Percentiles rank a stretch among this genome's conserved stretches.
Conservation (phyloP, 2,329 filamentous ascomycete species). For the Dactylellina cionopaga region DNA sequence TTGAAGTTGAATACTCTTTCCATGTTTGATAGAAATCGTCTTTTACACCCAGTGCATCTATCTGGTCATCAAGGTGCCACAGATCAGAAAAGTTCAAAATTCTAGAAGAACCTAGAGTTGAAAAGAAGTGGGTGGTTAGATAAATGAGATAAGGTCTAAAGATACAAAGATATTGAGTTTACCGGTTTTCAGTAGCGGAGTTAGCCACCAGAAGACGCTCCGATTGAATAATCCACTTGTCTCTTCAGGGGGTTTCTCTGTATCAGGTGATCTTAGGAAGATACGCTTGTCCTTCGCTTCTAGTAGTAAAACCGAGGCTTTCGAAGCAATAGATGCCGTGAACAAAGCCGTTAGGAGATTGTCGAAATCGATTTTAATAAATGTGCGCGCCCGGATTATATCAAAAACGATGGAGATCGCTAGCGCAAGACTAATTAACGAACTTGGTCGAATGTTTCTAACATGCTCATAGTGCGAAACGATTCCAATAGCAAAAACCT, state of each 20-base stretch:
- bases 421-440: slow-evolving; percentile 28
- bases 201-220: slow-evolving; percentile 61
- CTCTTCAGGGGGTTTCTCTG: slow-evolving; percentile 57
- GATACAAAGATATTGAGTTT: not conserved
- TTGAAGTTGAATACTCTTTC: slow-evolving; percentile 28
- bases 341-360: slow-evolving; percentile 40
- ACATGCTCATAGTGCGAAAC: slow-evolving; percentile 46
- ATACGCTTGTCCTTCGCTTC: slow-evolving; percentile 42
- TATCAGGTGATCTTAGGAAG: slow-evolving; percentile 52
- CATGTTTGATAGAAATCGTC: slow-evolving; percentile 40
- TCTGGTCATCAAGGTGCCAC: slow-evolving; percentile 35
- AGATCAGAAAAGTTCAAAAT: slow-evolving; percentile 34
- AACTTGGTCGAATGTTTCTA: slow-evolving; percentile 42
- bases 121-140: not conserved
- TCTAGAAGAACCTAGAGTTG: slow-evolving; percentile 30
- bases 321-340: slow-evolving; percentile 29
- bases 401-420: slow-evolving; percentile 38
- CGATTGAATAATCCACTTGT: slow-evolving; percentile 59
- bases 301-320: slow-evolving; percentile 37
- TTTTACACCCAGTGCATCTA: slow-evolving; percentile 26
- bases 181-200: slow-evolving; percentile 56
- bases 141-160: not conserved
- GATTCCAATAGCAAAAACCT: slow-evolving; percentile 32
- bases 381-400: slow-evolving; percentile 24
- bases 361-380: slow-evolving; percentile 41